Evolutionary conservation across 2,329 filamentous ascomycete species (phyloP).

Genomic region (Pyrenophora graminea): DNA sequence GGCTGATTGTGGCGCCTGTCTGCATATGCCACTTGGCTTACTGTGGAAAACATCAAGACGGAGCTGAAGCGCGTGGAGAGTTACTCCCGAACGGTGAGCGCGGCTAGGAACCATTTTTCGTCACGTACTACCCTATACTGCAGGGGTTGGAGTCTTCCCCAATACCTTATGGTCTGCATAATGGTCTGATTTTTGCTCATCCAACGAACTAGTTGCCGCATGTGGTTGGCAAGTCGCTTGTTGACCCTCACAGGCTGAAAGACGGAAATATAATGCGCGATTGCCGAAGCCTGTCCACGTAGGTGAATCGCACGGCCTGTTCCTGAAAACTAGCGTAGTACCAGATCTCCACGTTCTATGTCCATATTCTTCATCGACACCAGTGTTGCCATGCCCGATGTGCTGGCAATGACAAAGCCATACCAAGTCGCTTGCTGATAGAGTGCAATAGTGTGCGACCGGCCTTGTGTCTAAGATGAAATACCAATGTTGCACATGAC

Average conservation of each 20-base stretch:
- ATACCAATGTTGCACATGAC: not conserved
- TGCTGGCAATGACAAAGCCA: not conserved
- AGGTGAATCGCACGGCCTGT: not conserved
- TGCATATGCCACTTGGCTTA: not conserved
- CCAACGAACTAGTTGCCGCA: not conserved
- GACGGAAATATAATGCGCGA: not conserved
- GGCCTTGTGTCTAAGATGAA: not conserved
- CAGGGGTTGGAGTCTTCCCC: not conserved
- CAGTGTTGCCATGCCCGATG: not conserved
- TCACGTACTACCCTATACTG: constrained; percentile 1
- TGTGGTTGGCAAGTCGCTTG: not conserved
- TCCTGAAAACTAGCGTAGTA: constrained; percentile 1
- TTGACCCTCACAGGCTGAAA: not conserved
- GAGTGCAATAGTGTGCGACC: not conserved
- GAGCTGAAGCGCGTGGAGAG: not conserved
- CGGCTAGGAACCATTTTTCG: not conserved
- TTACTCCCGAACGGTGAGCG: not conserved
- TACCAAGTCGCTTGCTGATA: not conserved
- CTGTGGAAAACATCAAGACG: not conserved
- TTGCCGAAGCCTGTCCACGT: not conserved
- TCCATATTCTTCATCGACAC: not conserved
- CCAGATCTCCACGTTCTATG: constrained; percentile 4
- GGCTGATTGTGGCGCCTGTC: constrained; percentile 1
- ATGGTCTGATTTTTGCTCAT: constrained; percentile 1
- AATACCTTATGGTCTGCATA: not conserved